Conservation (phyloP, 2,329 filamentous ascomycete species). For the Rhexocercosporidium sp. region DNA sequence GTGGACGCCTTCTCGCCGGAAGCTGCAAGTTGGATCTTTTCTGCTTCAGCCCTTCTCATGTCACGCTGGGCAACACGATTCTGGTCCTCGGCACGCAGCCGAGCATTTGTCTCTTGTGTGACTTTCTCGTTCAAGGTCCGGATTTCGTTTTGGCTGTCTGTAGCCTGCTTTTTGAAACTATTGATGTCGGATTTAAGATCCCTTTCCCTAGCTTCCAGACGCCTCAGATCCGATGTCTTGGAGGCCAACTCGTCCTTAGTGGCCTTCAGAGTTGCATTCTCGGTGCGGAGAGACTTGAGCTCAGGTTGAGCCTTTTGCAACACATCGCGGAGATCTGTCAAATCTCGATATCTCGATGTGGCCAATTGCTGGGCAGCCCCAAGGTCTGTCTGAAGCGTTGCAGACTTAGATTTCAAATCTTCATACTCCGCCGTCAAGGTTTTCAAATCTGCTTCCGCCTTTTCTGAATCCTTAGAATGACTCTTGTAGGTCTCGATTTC, state of each 20-base stretch:
- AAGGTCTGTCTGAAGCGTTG: slow-evolving; percentile 79
- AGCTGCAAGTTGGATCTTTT: slow-evolving; percentile 78
- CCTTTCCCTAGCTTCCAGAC: slow-evolving; percentile 81
- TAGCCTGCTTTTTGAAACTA: slow-evolving; percentile 69
- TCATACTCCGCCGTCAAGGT: slow-evolving; percentile 61
- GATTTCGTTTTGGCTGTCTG: slow-evolving; percentile 79
- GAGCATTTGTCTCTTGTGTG: slow-evolving; percentile 72
- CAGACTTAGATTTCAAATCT: slow-evolving; percentile 71
- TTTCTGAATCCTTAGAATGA: slow-evolving; percentile 37
- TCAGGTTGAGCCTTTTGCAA: slow-evolving; percentile 88
- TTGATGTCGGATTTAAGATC: slow-evolving; percentile 78
- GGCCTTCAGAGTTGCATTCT: slow-evolving; percentile 75
- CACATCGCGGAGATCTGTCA: slow-evolving; percentile 79
- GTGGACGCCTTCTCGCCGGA: slow-evolving; percentile 71
- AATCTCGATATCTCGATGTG: slow-evolving; percentile 84
- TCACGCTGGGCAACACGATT: slow-evolving; percentile 77
- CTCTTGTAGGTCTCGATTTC: slow-evolving; percentile 58
- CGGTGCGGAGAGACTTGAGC: slow-evolving; percentile 76
- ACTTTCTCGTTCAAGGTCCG: slow-evolving; percentile 80
- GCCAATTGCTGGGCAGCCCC: slow-evolving; percentile 86
- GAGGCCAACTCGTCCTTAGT: slow-evolving; percentile 75
- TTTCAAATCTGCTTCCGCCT: slow-evolving; percentile 39
- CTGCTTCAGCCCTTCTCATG: slow-evolving; percentile 75
- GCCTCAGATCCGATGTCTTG: slow-evolving; percentile 67
- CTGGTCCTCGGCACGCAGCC: slow-evolving; percentile 78